phyloP scores from a whole-genome alignment of 495 filamentous ascomycete genomes.

The Hypoxylon lenormandii region DNA sequence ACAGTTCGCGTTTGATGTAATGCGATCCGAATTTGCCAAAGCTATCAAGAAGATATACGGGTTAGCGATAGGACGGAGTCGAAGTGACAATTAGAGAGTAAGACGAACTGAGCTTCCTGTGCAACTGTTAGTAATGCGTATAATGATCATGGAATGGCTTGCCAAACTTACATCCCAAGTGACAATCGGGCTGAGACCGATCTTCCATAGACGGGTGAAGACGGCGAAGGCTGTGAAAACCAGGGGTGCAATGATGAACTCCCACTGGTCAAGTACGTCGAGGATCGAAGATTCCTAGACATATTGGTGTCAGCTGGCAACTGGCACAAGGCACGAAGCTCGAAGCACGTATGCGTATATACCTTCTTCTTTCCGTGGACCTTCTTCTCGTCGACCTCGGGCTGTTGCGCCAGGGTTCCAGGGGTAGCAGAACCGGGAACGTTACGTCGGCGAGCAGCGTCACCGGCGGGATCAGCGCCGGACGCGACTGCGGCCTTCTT shows the following conservation, averaged over 20 bases:
- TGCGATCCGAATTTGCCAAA: slow-evolving; percentile 99
- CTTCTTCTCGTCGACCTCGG: slow-evolving; percentile 74
- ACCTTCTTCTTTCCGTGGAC: slow-evolving; percentile 69
- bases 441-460: slow-evolving; percentile 81
- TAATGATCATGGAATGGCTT: background rate
- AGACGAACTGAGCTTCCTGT: slow-evolving; percentile 52
- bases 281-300: slow-evolving; percentile 66
- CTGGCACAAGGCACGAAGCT: slow-evolving; percentile 15
- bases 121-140: slow-evolving; percentile 33
- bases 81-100: slow-evolving; percentile 24
- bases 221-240: slow-evolving; percentile 88
- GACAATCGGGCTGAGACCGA: slow-evolving; percentile 93
- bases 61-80: slow-evolving; percentile 47
- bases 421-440: slow-evolving; percentile 65
- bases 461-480: slow-evolving; percentile 70
- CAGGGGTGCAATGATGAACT: slow-evolving; percentile 86
- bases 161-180: slow-evolving; percentile 89
- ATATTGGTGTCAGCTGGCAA: slow-evolving; percentile 17
- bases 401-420: slow-evolving; percentile 51
- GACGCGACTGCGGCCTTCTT: slow-evolving; percentile 69
- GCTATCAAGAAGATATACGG: slow-evolving; percentile 59
- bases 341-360: slow-evolving; percentile 20
- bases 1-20: slow-evolving; percentile 98
- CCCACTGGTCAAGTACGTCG: slow-evolving; percentile 78
- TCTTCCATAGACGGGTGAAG: slow-evolving; percentile 95